Evolutionary conservation across 352 stramenopile species (phyloP).

Genomic region (Pythium myriotylum): DNA sequence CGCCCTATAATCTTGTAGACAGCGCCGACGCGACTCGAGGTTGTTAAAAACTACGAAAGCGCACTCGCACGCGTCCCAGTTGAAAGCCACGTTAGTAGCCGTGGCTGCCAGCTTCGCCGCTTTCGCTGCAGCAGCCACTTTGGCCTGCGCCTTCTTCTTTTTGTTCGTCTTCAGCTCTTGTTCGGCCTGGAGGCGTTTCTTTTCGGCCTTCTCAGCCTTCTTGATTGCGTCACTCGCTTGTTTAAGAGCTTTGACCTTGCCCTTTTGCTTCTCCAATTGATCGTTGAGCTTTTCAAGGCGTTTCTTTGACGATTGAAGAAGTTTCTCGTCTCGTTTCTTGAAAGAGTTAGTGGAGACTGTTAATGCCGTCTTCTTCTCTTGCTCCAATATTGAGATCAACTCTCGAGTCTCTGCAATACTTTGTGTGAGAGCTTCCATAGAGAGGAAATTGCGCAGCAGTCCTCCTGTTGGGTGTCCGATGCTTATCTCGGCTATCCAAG

Average conservation of each 20-base stretch:
- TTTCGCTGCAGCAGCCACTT: slow-evolving; percentile 10
- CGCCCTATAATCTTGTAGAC: slow-evolving; percentile 74
- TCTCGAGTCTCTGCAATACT: slow-evolving; percentile 61
- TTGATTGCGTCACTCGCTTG: slow-evolving; percentile 21
- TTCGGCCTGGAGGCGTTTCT: slow-evolving; percentile 28
- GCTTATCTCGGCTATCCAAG: slow-evolving; percentile 89
- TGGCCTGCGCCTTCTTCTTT: slow-evolving; percentile 13
- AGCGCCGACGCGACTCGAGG: slow-evolving; percentile 72
- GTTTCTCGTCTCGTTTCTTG: slow-evolving; percentile 28
- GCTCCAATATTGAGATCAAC: slow-evolving; percentile 51
- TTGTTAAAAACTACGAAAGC: slow-evolving; percentile 91
- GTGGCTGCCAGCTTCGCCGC: slow-evolving; percentile 4
- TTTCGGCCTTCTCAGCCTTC: slow-evolving; percentile 7
- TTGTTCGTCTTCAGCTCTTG: slow-evolving; percentile 29
- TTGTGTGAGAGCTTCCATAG: slow-evolving; percentile 65
- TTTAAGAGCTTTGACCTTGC: slow-evolving; percentile 70
- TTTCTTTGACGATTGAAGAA: slow-evolving; percentile 13
- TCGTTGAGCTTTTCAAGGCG: slow-evolving; percentile 35
- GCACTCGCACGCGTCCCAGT: slow-evolving; percentile 68
- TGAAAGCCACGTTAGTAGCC: slow-evolving; percentile 38
- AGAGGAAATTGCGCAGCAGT: slow-evolving; percentile 70
- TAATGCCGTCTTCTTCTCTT: slow-evolving; percentile 5
- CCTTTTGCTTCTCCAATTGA: slow-evolving; percentile 40
- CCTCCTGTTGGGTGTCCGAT: slow-evolving; percentile 76
- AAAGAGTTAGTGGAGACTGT: not conserved